Percentiles rank a stretch among this genome's conserved stretches.
These are phyloP conservation scores for Penicillium sclerotigenum DNA, from an alignment of 2,329 filamentous ascomycete genomes.

Conservation along the genomic window DNA sequence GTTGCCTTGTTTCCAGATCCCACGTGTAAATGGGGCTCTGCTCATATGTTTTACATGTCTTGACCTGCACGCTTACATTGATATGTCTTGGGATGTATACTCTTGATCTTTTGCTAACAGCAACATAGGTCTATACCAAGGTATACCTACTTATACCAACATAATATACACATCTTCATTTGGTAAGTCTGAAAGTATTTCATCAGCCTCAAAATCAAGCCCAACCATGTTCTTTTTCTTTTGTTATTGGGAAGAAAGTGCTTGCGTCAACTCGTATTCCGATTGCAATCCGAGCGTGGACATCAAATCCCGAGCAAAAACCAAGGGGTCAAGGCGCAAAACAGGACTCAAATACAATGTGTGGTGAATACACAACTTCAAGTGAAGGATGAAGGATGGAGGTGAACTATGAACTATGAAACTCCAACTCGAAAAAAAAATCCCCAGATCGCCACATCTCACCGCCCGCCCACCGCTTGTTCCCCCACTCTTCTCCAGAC, in stretches of 20 bases:
- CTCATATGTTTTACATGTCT: neutral
- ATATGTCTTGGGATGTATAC: neutral
- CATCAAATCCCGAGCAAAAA: neutral
- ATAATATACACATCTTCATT: neutral
- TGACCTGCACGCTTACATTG: neutral
- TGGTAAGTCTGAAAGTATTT: neutral
- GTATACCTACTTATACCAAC: neutral
- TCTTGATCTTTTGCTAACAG: neutral
- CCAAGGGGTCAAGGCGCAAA: conserved; percentile 8
- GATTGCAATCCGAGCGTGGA: conserved; percentile 15
- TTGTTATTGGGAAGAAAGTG: neutral
- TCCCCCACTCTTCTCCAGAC: conserved; percentile 9
- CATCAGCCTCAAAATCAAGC: neutral
- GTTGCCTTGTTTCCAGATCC: neutral
- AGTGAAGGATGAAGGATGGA: neutral
- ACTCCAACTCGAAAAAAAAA: no score
- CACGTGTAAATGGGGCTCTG: conserved; percentile 8
- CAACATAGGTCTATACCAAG: neutral
- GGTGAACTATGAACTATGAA: neutral
- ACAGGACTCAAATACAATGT: neutral
- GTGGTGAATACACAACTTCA: neutral
- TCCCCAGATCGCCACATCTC: conserved; percentile 9
- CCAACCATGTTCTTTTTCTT: neutral
- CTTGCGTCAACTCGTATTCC: conserved; percentile 15
- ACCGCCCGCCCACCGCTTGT: conserved; percentile 21